phyloP scores from a whole-genome alignment of 768 basidiomycete species.

The Amanita muscaria region DNA sequence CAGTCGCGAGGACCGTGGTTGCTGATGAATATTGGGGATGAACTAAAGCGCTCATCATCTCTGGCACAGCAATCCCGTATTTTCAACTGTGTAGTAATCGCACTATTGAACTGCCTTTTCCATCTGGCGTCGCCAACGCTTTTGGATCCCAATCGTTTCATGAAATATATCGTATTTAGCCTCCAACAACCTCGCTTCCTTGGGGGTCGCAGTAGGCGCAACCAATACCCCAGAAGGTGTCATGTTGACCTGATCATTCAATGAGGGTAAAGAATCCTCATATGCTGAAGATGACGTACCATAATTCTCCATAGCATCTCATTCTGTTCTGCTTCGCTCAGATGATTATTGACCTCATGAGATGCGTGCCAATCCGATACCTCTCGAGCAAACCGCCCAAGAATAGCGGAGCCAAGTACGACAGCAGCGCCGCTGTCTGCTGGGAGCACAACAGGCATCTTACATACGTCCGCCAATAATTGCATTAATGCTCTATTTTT shows the following conservation, averaged over 20 bases:
- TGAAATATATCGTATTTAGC: conserved; percentile 93
- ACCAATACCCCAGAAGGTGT: conserved; percentile 75
- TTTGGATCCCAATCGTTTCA: conserved; percentile 84
- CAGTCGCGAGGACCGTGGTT: too few species aligned
- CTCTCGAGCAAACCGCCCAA: conserved; percentile 77
- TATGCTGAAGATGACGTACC: conserved; percentile 40
- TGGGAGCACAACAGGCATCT: conserved; percentile 77
- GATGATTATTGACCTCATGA: conserved; percentile 16
- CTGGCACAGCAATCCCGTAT: too few species aligned
- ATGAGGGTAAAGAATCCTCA: not conserved
- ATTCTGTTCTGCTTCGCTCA: conserved; percentile 38
- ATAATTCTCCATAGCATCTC: conserved; percentile 85
- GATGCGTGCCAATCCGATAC: conserved; percentile 11
- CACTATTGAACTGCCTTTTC: conserved; percentile 37
- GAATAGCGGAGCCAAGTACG: conserved; percentile 89
- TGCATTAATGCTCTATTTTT: conserved; percentile 86
- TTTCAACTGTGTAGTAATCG: too few species aligned
- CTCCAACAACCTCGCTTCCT: conserved; percentile 69
- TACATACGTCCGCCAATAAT: conserved; percentile 80
- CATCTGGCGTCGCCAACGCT: conserved; percentile 76
- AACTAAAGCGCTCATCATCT: too few species aligned
- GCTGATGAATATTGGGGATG: too few species aligned
- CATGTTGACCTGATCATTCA: conserved; percentile 70
- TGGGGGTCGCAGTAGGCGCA: conserved; percentile 46
- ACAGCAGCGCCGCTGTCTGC: conserved; percentile 71